Evolutionary conservation across 2,329 filamentous ascomycete species (phyloP).

Genomic region (Didymella pomorum): DNA sequence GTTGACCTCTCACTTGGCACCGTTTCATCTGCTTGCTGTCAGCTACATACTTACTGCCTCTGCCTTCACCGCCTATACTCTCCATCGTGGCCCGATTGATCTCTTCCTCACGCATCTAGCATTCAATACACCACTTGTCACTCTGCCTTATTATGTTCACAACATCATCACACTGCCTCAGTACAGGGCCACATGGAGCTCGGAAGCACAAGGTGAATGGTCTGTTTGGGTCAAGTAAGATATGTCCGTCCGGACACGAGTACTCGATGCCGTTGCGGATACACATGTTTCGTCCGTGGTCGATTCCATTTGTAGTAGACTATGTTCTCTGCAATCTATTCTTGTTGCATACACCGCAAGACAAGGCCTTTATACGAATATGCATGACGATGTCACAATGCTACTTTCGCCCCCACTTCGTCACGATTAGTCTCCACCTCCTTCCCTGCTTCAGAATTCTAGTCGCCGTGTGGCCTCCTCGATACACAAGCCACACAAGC

Average conservation of each 20-base stretch:
- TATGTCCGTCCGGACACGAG: constrained; percentile 17
- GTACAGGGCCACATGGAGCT: constrained; percentile 17
- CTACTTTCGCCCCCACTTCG: too few species aligned
- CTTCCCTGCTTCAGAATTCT: accelerated
- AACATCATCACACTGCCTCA: constrained; percentile 16
- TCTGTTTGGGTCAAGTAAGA: constrained; percentile 1
- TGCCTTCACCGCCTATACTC: not conserved
- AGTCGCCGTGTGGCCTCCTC: not conserved
- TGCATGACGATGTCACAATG: too few species aligned
- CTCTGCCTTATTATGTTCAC: constrained; percentile 4
- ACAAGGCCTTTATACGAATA: too few species aligned
- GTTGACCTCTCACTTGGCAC: too few species aligned
- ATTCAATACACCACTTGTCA: constrained; percentile 25
- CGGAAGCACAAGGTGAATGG: constrained; percentile 24
- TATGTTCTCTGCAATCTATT: too few species aligned
- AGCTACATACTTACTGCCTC: too few species aligned
- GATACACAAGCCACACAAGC: not conserved
- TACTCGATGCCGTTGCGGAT: constrained; percentile 9
- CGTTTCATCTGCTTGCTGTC: too few species aligned
- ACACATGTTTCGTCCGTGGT: too few species aligned
- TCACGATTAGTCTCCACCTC: not conserved
- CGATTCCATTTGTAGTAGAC: too few species aligned
- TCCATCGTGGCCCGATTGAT: not conserved
- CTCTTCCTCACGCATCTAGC: constrained; percentile 14
- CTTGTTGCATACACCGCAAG: too few species aligned